Evolutionary conservation across 2,329 filamentous ascomycete species (phyloP).

Genomic region (Colletotrichum truncatum): DNA sequence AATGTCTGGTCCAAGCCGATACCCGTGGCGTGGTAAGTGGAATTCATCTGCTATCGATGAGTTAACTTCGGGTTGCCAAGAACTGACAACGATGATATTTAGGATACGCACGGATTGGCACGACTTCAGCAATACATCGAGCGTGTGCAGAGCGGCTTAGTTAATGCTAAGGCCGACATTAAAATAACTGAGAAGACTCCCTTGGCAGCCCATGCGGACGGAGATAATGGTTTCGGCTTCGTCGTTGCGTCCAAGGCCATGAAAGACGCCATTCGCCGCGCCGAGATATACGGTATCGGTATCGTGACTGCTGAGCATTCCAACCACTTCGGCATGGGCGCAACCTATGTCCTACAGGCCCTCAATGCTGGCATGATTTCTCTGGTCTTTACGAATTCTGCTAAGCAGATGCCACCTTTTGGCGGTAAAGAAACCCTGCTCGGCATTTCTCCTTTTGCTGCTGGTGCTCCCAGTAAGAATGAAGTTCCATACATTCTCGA

Average conservation of each 20-base stretch:
- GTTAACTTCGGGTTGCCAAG: no score
- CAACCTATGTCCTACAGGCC: slow-evolving; percentile 81
- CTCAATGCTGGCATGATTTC: slow-evolving; percentile 76
- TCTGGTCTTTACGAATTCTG: slow-evolving; percentile 76
- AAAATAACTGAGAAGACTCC: slow-evolving; percentile 71
- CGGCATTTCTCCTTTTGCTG: slow-evolving; percentile 78
- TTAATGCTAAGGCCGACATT: slow-evolving; percentile 69
- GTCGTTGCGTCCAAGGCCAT: slow-evolving; percentile 74
- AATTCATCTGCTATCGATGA: background rate
- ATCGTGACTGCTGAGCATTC: slow-evolving; percentile 79
- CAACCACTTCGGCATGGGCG: slow-evolving; percentile 86
- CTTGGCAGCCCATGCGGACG: slow-evolving; percentile 74
- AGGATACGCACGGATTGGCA: slow-evolving; percentile 76
- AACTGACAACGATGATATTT: background rate
- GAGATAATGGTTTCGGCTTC: slow-evolving; percentile 79
- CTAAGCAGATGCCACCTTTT: slow-evolving; percentile 76
- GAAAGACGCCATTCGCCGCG: slow-evolving; percentile 72
- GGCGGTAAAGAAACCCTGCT: slow-evolving; percentile 74
- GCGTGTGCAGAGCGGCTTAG: slow-evolving; percentile 74
- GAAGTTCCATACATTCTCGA: slow-evolving; percentile 74
- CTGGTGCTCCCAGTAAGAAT: slow-evolving; percentile 73
- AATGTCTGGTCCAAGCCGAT: slow-evolving; percentile 77
- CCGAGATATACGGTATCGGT: slow-evolving; percentile 72
- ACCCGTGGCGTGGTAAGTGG: slow-evolving; percentile 71
- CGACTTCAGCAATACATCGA: slow-evolving; percentile 81